A percentile compares a stretch with the other conserved stretches of the same genome.
Conservation (phyloP, 441 rosid species). For the Mallotus repandus region DNA sequence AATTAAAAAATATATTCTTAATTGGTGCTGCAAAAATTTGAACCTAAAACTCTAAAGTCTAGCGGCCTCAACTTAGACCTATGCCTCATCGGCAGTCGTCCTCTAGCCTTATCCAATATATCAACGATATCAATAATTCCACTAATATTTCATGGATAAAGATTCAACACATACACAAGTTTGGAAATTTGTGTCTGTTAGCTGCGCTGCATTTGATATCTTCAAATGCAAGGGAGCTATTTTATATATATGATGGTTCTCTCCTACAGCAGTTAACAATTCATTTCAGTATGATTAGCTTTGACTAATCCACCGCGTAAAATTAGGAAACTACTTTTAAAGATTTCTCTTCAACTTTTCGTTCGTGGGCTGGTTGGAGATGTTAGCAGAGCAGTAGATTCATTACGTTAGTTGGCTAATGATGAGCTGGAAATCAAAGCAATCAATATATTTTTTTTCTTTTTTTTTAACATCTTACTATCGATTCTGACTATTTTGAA, state of each 20-base stretch:
- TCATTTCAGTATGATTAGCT: conserved; percentile 15
- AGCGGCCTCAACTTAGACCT: no score
- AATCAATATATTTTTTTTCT: not conserved
- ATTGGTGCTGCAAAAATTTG: no score
- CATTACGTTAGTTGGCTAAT: conserved; percentile 15
- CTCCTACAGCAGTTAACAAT: no score
- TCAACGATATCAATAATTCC: not conserved
- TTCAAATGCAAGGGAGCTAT: no score
- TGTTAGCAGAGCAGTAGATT: not conserved
- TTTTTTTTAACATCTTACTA: no score
- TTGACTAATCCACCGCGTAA: conserved; percentile 26
- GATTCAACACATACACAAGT: not conserved
- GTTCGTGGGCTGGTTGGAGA: conserved; percentile 14
- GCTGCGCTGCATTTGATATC: not conserved
- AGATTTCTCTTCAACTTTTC: conserved; percentile 17
- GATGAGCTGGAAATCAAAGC: conserved; percentile 26
- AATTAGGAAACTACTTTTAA: conserved; percentile 16
- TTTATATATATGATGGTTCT: no score
- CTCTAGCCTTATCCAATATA: not conserved
- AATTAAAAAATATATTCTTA: no score
- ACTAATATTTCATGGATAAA: not conserved
- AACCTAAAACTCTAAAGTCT: no score
- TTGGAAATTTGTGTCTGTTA: conserved; percentile 27
- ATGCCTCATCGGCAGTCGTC: no score
- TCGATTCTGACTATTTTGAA: no score